Percentiles rank a stretch among this genome's conserved stretches.
Evolutionary conservation across 2,329 filamentous ascomycete genomes (phyloP).

Genomic region (Penicillium brevicompactum): DNA sequence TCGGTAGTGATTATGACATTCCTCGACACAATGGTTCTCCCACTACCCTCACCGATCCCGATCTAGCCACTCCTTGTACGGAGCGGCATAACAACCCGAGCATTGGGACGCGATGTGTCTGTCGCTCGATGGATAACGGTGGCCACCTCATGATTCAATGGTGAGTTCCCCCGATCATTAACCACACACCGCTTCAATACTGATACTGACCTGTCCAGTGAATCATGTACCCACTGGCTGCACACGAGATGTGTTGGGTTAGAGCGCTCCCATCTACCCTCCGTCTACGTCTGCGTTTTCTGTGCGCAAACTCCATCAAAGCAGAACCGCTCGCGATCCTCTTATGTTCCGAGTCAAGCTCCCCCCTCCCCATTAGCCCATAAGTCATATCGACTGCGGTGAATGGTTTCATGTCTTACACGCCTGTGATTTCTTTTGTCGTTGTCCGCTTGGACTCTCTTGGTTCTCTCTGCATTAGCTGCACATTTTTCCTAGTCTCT

Average conservation of each 20-base stretch:
- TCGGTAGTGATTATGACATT: slow-evolving; percentile 39
- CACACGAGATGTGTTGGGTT: slow-evolving; percentile 62
- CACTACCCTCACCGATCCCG: slow-evolving; percentile 53
- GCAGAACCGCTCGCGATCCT: slow-evolving; percentile 37
- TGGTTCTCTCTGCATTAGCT: slow-evolving; percentile 18
- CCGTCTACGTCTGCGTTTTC: slow-evolving; percentile 55
- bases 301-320: slow-evolving; percentile 50
- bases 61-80: slow-evolving; percentile 55
- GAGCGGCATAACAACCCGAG: slow-evolving; percentile 55
- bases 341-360: slow-evolving; percentile 34
- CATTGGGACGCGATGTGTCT: slow-evolving; percentile 60
- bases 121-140: slow-evolving; percentile 56
- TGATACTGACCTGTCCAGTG: slow-evolving; percentile 40
- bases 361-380: slow-evolving; percentile 45
- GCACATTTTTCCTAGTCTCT: slow-evolving; percentile 16
- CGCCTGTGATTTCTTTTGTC: slow-evolving; percentile 16
- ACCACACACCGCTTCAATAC: too few species aligned
- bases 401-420: slow-evolving; percentile 1
- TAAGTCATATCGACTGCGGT: slow-evolving; percentile 44
- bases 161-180: slow-evolving; percentile 34
- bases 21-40: slow-evolving; percentile 50
- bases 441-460: slow-evolving; percentile 9
- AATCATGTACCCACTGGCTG: slow-evolving; percentile 65
- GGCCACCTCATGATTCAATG: slow-evolving; percentile 63
- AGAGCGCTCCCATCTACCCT: slow-evolving; percentile 48